Conservation (phyloP, 2,329 filamentous ascomycete species). For the Paradendryphiella salina region DNA sequence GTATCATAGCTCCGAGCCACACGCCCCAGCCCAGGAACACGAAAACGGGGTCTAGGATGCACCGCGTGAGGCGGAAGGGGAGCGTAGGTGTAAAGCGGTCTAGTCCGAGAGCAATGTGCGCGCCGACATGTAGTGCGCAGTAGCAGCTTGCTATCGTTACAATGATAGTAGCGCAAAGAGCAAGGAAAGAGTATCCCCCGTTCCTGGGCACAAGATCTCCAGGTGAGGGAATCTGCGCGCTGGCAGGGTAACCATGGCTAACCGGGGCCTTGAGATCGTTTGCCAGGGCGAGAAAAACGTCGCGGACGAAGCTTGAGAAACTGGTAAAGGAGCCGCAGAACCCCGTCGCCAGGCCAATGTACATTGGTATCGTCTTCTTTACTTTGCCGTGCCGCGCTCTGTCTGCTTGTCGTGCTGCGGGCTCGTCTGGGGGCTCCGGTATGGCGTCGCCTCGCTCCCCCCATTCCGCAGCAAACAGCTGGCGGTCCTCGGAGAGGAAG, state of each 20-base stretch:
- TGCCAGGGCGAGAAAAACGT: conserved; percentile 75
- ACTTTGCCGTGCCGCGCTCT: conserved; percentile 50
- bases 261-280: conserved; percentile 68
- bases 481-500: conserved; percentile 77
- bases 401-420: conserved; percentile 2
- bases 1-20: conserved; percentile 76
- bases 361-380: conserved; percentile 87
- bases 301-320: conserved; percentile 83
- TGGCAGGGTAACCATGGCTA: conserved; percentile 39
- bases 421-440: conserved; percentile 24
- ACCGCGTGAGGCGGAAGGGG: conserved; percentile 60
- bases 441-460: conserved; percentile 46
- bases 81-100: conserved; percentile 64
- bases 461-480: conserved; percentile 72
- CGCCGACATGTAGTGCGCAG: conserved; percentile 69
- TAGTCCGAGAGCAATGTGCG: conserved; percentile 70
- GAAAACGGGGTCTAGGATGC: conserved; percentile 64
- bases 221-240: conserved; percentile 35
- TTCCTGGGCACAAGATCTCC: conserved; percentile 56
- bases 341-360: conserved; percentile 81
- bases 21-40: conserved; percentile 69
- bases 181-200: conserved; percentile 81
- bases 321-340: conserved; percentile 90
- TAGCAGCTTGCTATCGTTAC: conserved; percentile 72
- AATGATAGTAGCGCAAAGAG: conserved; percentile 74